phyloP scores from a whole-genome alignment of 331 rosid species.

The Malus hybrid region DNA sequence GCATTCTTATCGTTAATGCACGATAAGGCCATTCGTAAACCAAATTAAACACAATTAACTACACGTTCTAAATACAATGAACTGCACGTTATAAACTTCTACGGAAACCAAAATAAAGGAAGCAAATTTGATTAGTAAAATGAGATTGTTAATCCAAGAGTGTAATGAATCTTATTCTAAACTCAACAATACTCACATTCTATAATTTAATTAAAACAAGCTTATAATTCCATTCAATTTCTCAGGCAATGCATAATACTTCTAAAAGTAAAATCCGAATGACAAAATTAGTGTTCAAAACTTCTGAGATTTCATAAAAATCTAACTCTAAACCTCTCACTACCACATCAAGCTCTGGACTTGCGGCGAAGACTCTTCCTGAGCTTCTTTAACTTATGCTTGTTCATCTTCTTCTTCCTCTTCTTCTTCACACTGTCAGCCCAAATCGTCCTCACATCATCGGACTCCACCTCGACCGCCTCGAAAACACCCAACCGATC shows the following conservation, averaged over 20 bases:
- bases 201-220: not conserved
- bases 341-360: conserved; percentile 20
- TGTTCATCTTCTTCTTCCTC: conserved; percentile 60
- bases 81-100: not conserved
- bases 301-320: not conserved
- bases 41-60: not conserved
- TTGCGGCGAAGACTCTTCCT: conserved; percentile 48
- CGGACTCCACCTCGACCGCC: conserved; percentile 12
- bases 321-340: not conserved
- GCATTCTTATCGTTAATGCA: not conserved
- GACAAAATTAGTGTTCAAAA: not conserved
- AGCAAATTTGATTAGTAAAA: not conserved
- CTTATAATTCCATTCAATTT: conserved; percentile 1
- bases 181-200: not conserved
- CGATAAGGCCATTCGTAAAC: not conserved
- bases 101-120: not conserved
- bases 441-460: conserved; percentile 28
- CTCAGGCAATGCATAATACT: not conserved
- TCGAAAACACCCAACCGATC: conserved; percentile 1
- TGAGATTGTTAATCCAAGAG: not conserved
- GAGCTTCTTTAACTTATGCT: conserved; percentile 47
- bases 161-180: not conserved
- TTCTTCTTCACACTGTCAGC: conserved; percentile 53
- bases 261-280: not conserved
- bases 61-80: too few species aligned